Conservation (phyloP, 2,329 filamentous ascomycete species). For the Alternaria sp. region DNA sequence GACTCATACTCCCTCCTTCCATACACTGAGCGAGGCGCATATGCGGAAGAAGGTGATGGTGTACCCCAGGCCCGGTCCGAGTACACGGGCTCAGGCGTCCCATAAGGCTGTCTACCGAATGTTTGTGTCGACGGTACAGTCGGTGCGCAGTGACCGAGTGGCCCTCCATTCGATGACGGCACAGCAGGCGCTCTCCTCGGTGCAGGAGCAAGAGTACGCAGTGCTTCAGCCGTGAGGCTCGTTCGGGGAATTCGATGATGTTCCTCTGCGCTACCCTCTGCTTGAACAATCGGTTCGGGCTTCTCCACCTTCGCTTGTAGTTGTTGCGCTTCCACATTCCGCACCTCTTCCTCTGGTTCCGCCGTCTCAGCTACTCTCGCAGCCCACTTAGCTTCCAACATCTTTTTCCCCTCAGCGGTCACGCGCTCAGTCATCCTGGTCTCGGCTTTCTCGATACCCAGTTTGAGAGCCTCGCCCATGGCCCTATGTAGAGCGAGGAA, state of each 20-base stretch:
- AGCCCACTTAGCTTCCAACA: not conserved
- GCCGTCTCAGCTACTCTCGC: not conserved
- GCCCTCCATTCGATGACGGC: not conserved
- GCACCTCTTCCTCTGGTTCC: not conserved
- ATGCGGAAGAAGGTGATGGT: not conserved
- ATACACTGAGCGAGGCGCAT: not conserved
- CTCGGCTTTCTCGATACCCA: constrained; percentile 29
- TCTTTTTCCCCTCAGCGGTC: not conserved
- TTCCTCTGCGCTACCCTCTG: not conserved
- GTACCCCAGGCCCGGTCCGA: not conserved
- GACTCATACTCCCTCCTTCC: not conserved
- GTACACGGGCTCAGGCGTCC: not conserved
- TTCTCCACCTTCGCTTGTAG: not conserved
- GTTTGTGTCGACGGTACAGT: too few relatives aligned
- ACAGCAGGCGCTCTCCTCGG: not conserved
- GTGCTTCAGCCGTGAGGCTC: not conserved
- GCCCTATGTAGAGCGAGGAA: constrained; percentile 25
- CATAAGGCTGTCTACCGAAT: not conserved
- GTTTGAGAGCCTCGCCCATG: constrained; percentile 20
- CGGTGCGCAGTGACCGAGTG: not conserved
- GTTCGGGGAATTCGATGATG: not conserved
- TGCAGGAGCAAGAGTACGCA: not conserved
- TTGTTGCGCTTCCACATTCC: not conserved
- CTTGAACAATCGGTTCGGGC: not conserved
- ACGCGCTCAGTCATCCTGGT: not conserved